Base-by-base conservation (phyloP, 208 protist species). In the Blastocrithidia nonstop region DNA sequence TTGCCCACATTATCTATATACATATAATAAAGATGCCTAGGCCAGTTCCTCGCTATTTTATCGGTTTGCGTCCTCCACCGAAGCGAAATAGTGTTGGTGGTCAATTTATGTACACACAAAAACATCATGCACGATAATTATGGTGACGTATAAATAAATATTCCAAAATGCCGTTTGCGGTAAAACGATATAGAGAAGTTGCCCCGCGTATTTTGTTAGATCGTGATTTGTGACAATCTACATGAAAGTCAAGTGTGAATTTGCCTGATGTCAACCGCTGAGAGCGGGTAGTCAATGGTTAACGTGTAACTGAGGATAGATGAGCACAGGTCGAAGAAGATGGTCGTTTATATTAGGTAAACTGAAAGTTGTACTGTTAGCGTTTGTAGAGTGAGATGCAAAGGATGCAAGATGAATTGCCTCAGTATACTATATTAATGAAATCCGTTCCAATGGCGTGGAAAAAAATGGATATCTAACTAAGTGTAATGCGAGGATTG, bases 391-490 rank as follows among this genome's bases (percentile, higher is more conserved):
- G 76, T 20, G 84, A 93, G 48, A 71, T 93, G 41, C 65, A 76
- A 45, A 73, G 58, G 23, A 66, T 77, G 27, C 71, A 83, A 45
- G 78, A 93, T 31, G 61, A 69, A 44, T 53, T 93, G 44, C 84
- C 80, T n/a, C 76, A 88, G 57, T 90, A 81, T 45, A 74, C 62
- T 24, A 58, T 88, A 21, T 45, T 80, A 22, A 87, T 93, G 74
- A 75, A 79, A 20, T 74, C 77, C n/a, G 77, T 83, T 6, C 84
- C 84, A 8, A 80, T 76, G n/a, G 53, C 60, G 9, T 93, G 84
- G 84, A 89, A 90, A 61, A 93, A 93, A 53, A 45, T 93, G 36
- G 84, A 93, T 46, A 86, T 93, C 50, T 73, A 88, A 40, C 62
- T 89, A 37, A 81, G 71, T 48, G 68, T 86, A 17, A 43, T 89